phyloP scores from a whole-genome alignment of 805 yeast genomes.

The Pichia heedii region DNA sequence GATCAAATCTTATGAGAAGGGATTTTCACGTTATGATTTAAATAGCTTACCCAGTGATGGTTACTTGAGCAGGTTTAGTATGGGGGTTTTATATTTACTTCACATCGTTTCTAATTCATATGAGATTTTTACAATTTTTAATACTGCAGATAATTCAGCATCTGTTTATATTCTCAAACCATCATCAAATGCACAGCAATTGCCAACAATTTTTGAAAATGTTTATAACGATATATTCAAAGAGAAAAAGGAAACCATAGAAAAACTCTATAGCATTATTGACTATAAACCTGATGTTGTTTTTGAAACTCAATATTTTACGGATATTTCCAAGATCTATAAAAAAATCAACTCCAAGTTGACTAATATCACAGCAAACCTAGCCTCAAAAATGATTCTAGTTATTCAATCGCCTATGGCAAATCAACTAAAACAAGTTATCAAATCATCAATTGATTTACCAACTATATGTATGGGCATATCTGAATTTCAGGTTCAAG shows the following conservation, averaged over 20 bases:
- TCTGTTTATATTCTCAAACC: conserved; percentile 59
- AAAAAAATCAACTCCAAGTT: conserved; percentile 48
- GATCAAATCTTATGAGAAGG: conserved; percentile 77
- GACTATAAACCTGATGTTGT: conserved; percentile 42
- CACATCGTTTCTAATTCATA: conserved; percentile 69
- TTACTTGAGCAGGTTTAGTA: conserved; percentile 46
- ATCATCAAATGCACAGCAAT: conserved; percentile 52
- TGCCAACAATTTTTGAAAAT: conserved; percentile 45
- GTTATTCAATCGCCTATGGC: conserved; percentile 68
- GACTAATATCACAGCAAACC: conserved; percentile 51
- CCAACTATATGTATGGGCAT: conserved; percentile 57
- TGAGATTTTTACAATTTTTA: conserved; percentile 61
- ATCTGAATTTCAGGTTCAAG: conserved; percentile 53
- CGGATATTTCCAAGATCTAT: conserved; percentile 46
- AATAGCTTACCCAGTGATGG: conserved; percentile 36
- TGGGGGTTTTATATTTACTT: conserved; percentile 54
- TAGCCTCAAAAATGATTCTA: conserved; percentile 54
- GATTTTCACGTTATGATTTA: conserved; percentile 61
- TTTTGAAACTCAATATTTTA: conserved; percentile 48
- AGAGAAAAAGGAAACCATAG: conserved; percentile 37
- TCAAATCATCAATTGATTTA: conserved; percentile 42
- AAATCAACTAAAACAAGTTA: conserved; percentile 34
- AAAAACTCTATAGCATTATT: conserved; percentile 37
- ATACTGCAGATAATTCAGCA: conserved; percentile 48
- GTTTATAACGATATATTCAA: conserved; percentile 46